These are phyloP conservation scores for Ambrosia artemisiifolia DNA, from an alignment of 129 eudicot genomes.

Conservation along the genomic window DNA sequence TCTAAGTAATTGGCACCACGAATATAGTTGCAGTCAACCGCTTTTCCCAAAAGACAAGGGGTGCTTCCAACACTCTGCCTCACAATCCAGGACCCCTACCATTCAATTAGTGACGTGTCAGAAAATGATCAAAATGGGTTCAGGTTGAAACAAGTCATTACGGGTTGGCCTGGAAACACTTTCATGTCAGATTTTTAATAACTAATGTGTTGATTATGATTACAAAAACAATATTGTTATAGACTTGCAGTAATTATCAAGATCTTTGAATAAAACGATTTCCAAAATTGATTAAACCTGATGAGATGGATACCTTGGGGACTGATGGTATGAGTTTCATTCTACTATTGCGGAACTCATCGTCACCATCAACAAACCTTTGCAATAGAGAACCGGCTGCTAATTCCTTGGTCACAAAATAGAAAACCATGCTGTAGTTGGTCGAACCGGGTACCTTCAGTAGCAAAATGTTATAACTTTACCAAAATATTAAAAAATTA, in stretches of 20 bases:
- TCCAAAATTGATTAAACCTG: background rate
- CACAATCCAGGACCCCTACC: conserved; percentile 97
- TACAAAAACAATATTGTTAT: background rate
- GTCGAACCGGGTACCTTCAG: conserved; percentile 93
- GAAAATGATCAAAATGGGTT: background rate
- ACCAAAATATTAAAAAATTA: background rate
- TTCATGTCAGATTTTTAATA: background rate
- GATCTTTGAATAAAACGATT: background rate
- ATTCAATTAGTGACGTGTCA: background rate
- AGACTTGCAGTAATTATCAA: background rate
- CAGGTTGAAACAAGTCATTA: background rate
- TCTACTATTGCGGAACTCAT: conserved; percentile 95
- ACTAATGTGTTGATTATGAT: background rate
- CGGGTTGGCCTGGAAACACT: background rate
- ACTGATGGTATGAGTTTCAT: conserved; percentile 95
- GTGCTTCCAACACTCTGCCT: conserved; percentile 99
- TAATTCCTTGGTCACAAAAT: conserved; percentile 66
- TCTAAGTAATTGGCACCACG: conserved; percentile 89
- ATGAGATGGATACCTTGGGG: conserved; percentile 66
- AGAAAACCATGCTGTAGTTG: conserved; percentile 96
- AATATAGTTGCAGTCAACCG: conserved; percentile 94
- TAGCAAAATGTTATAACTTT: conserved; percentile 19
- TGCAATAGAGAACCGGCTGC: conserved; percentile 80
- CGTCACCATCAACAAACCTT: conserved; percentile 97
- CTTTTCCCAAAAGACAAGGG: conserved; percentile 91